These are phyloP conservation scores for Termitomyces sp. DNA, from an alignment of 768 basidiomycete species.

Conservation along the genomic window DNA sequence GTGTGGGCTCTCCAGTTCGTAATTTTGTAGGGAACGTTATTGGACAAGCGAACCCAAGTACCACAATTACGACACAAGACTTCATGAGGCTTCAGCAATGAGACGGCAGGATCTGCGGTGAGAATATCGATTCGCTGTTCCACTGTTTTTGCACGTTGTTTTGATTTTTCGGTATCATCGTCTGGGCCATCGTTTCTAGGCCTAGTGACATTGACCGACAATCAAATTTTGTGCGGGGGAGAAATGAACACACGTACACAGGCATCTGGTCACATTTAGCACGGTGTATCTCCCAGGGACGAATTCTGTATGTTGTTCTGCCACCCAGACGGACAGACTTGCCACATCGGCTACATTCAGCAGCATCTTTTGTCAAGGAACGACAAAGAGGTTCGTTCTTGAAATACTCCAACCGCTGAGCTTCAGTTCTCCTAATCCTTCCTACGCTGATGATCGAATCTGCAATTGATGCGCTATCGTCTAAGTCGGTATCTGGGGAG, in stretches of 20 bases:
- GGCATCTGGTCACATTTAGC: conserved; percentile 43
- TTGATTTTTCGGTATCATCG: conserved; percentile 2
- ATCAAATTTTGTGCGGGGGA: not conserved
- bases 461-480: conserved; percentile 47
- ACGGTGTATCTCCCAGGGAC: conserved; percentile 58
- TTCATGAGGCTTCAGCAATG: conserved; percentile 42
- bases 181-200: conserved; percentile 17
- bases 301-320: conserved; percentile 50
- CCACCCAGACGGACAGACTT: conserved; percentile 51
- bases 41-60: conserved; percentile 55
- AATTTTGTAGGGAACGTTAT: conserved; percentile 32
- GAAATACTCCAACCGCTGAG: conserved; percentile 59
- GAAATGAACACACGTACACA: conserved; percentile 15
- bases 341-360: conserved; percentile 54
- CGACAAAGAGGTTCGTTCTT: conserved; percentile 56
- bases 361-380: conserved; percentile 49
- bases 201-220: not conserved
- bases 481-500: conserved; percentile 33
- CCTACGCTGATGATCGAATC: conserved; percentile 41
- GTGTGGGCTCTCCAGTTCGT: conserved; percentile 53
- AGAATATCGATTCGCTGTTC: conserved; percentile 46
- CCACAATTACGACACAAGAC: conserved; percentile 58
- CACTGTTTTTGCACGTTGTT: conserved; percentile 22
- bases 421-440: conserved; percentile 49
- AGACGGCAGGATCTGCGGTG: conserved; percentile 46